Percentiles rank a stretch among this genome's conserved stretches.
phyloP scores from a whole-genome alignment of 2,329 filamentous ascomycete genomes.

The Trichoderma sp. region DNA sequence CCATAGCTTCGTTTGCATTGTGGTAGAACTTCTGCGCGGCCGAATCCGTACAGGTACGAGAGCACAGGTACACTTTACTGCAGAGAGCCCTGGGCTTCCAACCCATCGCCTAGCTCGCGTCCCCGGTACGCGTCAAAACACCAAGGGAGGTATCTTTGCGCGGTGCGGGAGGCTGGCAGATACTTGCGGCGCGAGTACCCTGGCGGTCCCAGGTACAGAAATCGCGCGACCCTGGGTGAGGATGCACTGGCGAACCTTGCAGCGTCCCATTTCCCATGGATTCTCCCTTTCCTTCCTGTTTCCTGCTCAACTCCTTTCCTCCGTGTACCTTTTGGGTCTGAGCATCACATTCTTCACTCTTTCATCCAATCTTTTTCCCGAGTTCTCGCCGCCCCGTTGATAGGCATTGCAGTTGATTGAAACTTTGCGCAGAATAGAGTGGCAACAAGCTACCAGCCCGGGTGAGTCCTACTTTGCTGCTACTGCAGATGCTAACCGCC shows the following conservation, averaged over 20 bases:
- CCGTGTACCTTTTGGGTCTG: background rate
- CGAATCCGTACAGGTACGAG: background rate
- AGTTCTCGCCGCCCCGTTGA: background rate
- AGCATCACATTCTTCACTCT: background rate
- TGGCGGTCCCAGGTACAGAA: background rate
- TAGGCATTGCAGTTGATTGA: too few species aligned
- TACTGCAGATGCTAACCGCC: conserved; percentile 5
- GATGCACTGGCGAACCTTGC: conserved; percentile 1
- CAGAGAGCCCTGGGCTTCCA: conserved; percentile 4
- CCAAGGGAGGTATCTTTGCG: background rate
- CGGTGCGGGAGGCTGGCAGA: background rate
- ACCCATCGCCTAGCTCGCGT: background rate
- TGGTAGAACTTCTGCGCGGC: background rate
- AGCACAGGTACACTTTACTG: background rate
- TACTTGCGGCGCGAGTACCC: background rate
- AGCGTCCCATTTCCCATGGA: conserved; percentile 11
- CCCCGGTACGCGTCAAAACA: conserved; percentile 2
- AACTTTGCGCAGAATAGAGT: background rate
- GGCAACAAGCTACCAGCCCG: background rate
- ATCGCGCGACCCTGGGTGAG: conserved; percentile 5
- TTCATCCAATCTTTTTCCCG: background rate
- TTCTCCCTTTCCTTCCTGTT: conserved; percentile 8
- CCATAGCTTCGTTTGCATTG: conserved; percentile 15
- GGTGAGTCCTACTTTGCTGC: conserved; percentile 3
- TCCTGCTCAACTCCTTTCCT: conserved; percentile 8